Evolutionary conservation across 2,329 filamentous ascomycete genomes (phyloP), one percentile per base, ranked within the genome.

Genomic region (Alternaria rosae): DNA sequence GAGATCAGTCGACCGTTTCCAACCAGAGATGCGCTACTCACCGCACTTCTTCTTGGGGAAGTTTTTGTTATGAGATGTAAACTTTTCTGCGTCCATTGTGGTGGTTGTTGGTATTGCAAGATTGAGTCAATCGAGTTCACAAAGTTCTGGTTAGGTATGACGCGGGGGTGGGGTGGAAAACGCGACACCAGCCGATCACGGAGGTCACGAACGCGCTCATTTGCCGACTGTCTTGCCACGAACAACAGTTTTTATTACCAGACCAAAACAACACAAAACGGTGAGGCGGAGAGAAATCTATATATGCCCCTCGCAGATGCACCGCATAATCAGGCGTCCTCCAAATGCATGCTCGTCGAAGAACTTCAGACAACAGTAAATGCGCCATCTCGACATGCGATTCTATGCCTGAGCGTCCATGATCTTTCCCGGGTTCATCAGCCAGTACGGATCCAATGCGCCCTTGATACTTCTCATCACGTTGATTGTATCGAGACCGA

Each of bases 381-480:
- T 30, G 32, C 30, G 42, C 48, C 30, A 17, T 17, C 17, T 32
- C 17, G n/a, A 35, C 20, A 51, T 35, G 47, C 30, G 17, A 25
- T 4, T 21, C 59, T 68, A 75, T 13, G 62, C 61, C 30, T 74
- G 67, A 45, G 76, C 66, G 59, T 96, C 91, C 79, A 97, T 93
- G 66, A 97, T 94, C 82, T 97, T 97, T 1, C 93, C 93, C 0
- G 93, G 93, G 70, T 97, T 97, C 87, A 97, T 87, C 59, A 97
- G 87, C 92, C 93, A 96, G 52, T 89, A 80, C 1, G 93, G 93
- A 82, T 97, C 93, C 48, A 97, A 82, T 10, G 92, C 88, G n/a
- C 82, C 79, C 81, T 97, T 97, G 77, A 97, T 89, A 65, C 87
- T 89, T 73, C 88, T 90, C 93, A 97, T 97, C 21, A 96, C 90